phyloP scores from a whole-genome alignment of 1,139 yeast genomes.

The Nakaseomyces kungkrabaensis region DNA sequence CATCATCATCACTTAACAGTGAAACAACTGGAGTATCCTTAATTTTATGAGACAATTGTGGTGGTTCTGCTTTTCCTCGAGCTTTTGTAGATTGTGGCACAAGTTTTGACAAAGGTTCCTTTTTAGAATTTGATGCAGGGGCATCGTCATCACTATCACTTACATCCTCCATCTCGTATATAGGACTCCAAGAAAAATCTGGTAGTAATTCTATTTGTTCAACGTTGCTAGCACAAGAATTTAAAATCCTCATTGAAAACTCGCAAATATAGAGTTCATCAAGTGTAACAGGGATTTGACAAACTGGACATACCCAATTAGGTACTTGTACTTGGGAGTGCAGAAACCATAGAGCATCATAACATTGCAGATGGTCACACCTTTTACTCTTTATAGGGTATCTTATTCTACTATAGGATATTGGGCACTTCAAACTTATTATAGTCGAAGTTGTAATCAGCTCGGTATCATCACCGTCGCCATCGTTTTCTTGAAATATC shows the following conservation, averaged over 20 bases:
- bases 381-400: slow-evolving; percentile 49
- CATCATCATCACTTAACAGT: slow-evolving; percentile 2
- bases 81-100: background rate
- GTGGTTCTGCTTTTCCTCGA: background rate
- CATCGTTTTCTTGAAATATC: slow-evolving; percentile 30
- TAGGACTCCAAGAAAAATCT: slow-evolving; percentile 51
- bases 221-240: slow-evolving; percentile 36
- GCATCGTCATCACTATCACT: slow-evolving; percentile 23
- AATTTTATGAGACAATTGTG: slow-evolving; percentile 1
- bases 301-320: slow-evolving; percentile 62
- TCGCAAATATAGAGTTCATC: slow-evolving; percentile 54
- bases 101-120: background rate
- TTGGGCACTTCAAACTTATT: slow-evolving; percentile 53
- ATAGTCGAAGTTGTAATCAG: slow-evolving; percentile 47
- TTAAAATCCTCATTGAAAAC: slow-evolving; percentile 44
- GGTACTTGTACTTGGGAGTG: slow-evolving; percentile 53
- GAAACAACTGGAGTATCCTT: slow-evolving; percentile 7
- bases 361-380: slow-evolving; percentile 64
- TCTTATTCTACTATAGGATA: slow-evolving; percentile 50
- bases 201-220: slow-evolving; percentile 46
- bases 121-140: background rate
- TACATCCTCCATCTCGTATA: slow-evolving; percentile 19
- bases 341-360: slow-evolving; percentile 53
- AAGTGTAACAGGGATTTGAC: slow-evolving; percentile 37
- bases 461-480: slow-evolving; percentile 42